A percentile compares a stretch with the other conserved stretches of the same genome.
phyloP scores from a whole-genome alignment of 2,329 filamentous ascomycete species.

The Cladosporium sp. region DNA sequence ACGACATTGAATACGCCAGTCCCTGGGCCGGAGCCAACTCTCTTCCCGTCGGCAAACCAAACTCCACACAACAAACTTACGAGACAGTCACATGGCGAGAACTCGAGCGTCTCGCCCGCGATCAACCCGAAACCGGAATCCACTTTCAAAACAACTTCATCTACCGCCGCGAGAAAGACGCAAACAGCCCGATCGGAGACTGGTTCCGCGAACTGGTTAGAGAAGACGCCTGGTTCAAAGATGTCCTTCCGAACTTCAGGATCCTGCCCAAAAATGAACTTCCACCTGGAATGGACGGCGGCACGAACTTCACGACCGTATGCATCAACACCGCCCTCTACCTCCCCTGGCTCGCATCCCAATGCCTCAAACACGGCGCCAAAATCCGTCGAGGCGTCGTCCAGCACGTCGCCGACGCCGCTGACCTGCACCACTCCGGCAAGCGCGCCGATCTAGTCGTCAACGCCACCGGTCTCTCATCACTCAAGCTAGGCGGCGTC shows the following conservation, averaged over 20 bases:
- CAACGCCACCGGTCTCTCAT: constrained; percentile 81
- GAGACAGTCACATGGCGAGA: constrained; percentile 49
- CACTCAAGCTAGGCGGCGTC: constrained; percentile 77
- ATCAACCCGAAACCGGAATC: constrained; percentile 74
- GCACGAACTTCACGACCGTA: constrained; percentile 75
- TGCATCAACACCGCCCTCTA: constrained; percentile 92
- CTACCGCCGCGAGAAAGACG: constrained; percentile 64
- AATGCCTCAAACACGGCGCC: constrained; percentile 74
- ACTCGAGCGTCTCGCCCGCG: constrained; percentile 47
- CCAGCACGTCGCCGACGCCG: constrained; percentile 72
- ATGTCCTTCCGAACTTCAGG: constrained; percentile 64
- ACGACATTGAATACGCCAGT: constrained; percentile 85
- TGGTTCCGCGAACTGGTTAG: constrained; percentile 66
- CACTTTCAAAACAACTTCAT: constrained; percentile 67
- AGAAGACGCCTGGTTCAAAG: constrained; percentile 71
- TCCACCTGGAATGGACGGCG: constrained; percentile 66
- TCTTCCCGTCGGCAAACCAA: constrained; percentile 52
- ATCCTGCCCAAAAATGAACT: constrained; percentile 45
- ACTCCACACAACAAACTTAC: constrained; percentile 37
- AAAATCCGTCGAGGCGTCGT: constrained; percentile 48
- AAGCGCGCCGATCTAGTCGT: constrained; percentile 67
- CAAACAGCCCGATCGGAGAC: constrained; percentile 52
- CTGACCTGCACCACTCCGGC: constrained; percentile 58
- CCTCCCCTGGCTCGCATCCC: constrained; percentile 78
- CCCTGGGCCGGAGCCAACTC: constrained; percentile 87